Evolutionary conservation across 306 rosid species (phyloP), one percentile per base, ranked within the genome.

Genomic region (Glycine soja): DNA sequence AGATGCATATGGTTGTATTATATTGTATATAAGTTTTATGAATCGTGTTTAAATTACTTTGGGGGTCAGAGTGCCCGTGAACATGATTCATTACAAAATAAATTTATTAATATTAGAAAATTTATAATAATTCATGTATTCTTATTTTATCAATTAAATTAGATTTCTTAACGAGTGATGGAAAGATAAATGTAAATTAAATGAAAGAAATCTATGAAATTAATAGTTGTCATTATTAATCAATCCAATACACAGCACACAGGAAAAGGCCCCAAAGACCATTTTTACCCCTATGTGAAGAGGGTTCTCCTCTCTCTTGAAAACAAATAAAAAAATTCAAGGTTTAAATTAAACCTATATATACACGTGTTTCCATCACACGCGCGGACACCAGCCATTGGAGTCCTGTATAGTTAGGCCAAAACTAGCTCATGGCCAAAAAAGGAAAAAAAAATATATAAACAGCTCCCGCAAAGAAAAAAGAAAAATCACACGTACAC

Each of bases 201-300:
- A 11, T n/a, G 36, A 68, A 30, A 46, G 36, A 75, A n/a, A 80
- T 53, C 24, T 76, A 8, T 70, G 77, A 78, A 70, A 56, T 57
- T 64, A 78, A 70, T 71, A 67, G 72, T 42, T 42, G 46, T 77
- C 75, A 85, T 87, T 81, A 70, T 71, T 85, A 34, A 72, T 75
- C 88, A 87, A 88, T 77, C 87, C 86, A 84, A 83, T 84, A 91
- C 94, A 81, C 56, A 76, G 68, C 89, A 86, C 86, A 80, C 84
- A 75, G 61, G 78, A 80, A 91, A 90, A 82, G 97, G 94, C 92
- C 97, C 97, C 97, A 91, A 85, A 90, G 92, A 88, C 92, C 40
- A 24, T 88, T 85, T 85, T 62, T 51, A 40, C 18, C 69, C 80
- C 61, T 58, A 82, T 24, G 66, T 57, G 70, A 43, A 75, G 76